phyloP scores from a whole-genome alignment of 2,329 filamentous ascomycete genomes.

The Colletotrichum somersetense region DNA sequence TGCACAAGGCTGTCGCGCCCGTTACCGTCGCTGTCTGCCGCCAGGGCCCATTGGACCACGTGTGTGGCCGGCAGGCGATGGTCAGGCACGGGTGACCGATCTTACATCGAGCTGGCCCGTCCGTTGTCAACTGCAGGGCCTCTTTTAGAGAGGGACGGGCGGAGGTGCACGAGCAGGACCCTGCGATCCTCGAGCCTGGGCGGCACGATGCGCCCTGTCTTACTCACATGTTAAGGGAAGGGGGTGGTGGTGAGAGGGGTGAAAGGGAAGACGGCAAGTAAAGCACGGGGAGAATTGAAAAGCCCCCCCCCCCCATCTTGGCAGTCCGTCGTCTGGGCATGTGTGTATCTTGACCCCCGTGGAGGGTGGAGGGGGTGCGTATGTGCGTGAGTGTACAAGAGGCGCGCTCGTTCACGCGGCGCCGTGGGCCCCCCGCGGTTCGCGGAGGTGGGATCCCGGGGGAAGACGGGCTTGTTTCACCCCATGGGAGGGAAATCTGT shows the following conservation, averaged over 20 bases:
- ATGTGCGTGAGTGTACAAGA: background rate
- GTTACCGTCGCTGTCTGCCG: constrained; percentile 22
- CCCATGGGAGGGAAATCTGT: background rate
- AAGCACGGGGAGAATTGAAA: background rate
- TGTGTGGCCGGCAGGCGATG: constrained; percentile 14
- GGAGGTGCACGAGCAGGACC: constrained; percentile 18
- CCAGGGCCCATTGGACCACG: constrained; percentile 25
- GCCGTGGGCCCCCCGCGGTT: constrained; percentile 16
- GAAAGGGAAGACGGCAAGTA: no score
- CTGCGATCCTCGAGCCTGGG: constrained; percentile 19
- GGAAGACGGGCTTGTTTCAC: constrained; percentile 33
- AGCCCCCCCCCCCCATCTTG: background rate
- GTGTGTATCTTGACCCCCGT: constrained; percentile 6
- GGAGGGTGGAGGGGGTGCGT: background rate
- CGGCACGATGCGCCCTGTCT: constrained; percentile 16
- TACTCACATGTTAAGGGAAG: background rate
- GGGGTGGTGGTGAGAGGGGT: no score
- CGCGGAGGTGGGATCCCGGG: constrained; percentile 32
- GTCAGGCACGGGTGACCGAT: background rate
- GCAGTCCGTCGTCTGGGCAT: background rate
- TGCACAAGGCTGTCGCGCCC: constrained; percentile 18
- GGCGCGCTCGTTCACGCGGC: constrained; percentile 17
- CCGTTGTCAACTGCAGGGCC: constrained; percentile 2
- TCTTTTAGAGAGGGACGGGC: background rate
- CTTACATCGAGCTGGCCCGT: background rate